Evolutionary conservation across 2,329 filamentous ascomycete genomes (phyloP).

Genomic region (Xylariaceae sp.): DNA sequence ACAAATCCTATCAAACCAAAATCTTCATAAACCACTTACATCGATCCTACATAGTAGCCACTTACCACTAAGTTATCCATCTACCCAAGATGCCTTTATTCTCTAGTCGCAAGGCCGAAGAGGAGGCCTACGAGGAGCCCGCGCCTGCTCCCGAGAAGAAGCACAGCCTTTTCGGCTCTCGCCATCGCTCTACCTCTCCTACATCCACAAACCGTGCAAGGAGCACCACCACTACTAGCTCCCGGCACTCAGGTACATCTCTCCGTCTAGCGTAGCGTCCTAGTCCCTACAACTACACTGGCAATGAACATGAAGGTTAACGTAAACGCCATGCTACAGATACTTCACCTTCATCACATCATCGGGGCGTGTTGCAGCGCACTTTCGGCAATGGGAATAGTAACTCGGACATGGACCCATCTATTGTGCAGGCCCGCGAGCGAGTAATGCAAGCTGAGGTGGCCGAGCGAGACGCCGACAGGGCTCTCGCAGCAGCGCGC

Average conservation of each 20-base stretch:
- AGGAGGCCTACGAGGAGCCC: slow-evolving; percentile 44
- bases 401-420: slow-evolving; percentile 59
- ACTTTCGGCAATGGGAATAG: slow-evolving; percentile 50
- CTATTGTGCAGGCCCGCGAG: slow-evolving; percentile 63
- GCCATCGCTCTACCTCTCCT: slow-evolving; percentile 39
- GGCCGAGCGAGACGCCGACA: slow-evolving; percentile 67
- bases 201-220: slow-evolving; percentile 17
- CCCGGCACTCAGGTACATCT: slow-evolving; percentile 32
- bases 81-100: slow-evolving; percentile 40
- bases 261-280: no score
- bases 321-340: slow-evolving; percentile 4
- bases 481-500: slow-evolving; percentile 61
- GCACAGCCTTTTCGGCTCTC: slow-evolving; percentile 43
- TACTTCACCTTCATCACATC: slow-evolving; percentile 24
- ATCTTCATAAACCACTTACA: no score
- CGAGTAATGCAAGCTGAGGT: slow-evolving; percentile 64
- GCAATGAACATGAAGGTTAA: no score
- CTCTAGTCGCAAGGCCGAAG: slow-evolving; percentile 35
- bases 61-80: neutral
- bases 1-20: neutral
- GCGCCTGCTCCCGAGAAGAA: slow-evolving; percentile 53
- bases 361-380: slow-evolving; percentile 47
- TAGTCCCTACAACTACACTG: neutral
- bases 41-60: neutral
- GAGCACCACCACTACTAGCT: slow-evolving; percentile 27